A percentile compares a stretch with the other conserved stretches of the same genome.
phyloP scores from a whole-genome alignment of 2,329 filamentous ascomycete genomes.

The Ceratocystis cubensis region DNA sequence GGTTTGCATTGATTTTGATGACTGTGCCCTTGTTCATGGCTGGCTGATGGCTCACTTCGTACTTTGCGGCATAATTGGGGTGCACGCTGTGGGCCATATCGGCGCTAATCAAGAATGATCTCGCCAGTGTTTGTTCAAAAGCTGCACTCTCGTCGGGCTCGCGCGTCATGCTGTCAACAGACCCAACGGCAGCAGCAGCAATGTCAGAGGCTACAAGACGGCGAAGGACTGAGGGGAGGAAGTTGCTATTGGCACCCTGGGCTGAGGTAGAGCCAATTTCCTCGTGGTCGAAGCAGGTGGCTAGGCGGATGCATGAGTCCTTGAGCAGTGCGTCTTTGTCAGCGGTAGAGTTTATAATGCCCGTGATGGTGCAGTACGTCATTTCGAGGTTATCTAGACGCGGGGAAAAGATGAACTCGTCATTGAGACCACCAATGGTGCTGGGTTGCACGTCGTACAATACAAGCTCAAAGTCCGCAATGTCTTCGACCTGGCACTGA shows the following conservation, averaged over 20 bases:
- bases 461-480: conserved; percentile 92
- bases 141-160: conserved; percentile 60
- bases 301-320: conserved; percentile 75
- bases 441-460: conserved; percentile 92
- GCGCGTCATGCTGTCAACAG: conserved; percentile 44
- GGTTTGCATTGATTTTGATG: conserved; percentile 97
- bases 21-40: conserved; percentile 95
- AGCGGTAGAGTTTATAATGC: conserved; percentile 66
- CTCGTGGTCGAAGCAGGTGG: conserved; percentile 93
- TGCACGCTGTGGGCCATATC: conserved; percentile 97
- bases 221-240: conserved; percentile 74
- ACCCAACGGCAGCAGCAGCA: conserved; percentile 38
- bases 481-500: conserved; percentile 53
- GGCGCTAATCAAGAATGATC: conserved; percentile 86
- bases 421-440: conserved; percentile 74
- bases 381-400: conserved; percentile 91
- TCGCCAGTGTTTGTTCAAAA: conserved; percentile 83
- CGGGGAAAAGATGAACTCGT: conserved; percentile 94
- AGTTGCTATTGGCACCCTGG: conserved; percentile 85
- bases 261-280: conserved; percentile 89
- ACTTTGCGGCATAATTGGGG: conserved; percentile 86
- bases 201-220: conserved; percentile 65
- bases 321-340: conserved; percentile 53
- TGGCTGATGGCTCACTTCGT: conserved; percentile 80
- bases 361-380: conserved; percentile 84